Evolutionary conservation across 345 rosid genomes (phyloP), one percentile per base, ranked within the genome.

Genomic region (Angophora floribunda): DNA sequence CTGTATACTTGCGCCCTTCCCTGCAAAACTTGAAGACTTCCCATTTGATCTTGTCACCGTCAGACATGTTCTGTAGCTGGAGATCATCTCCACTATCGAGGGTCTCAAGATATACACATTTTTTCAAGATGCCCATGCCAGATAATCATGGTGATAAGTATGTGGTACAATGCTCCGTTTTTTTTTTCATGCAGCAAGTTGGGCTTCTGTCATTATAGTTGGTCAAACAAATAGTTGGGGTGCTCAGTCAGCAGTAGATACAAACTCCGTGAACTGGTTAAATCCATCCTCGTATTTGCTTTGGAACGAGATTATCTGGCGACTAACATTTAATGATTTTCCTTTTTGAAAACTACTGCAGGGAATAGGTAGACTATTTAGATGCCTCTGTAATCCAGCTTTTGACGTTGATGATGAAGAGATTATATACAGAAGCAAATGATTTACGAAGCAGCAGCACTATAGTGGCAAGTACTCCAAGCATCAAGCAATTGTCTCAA

Each of bases 381-480:
- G 99, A 93, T 97, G 99, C 94, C 96, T 96, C 41, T 97, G 98
- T 89, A 97, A 94, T 91, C 99, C 99, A 44, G 99, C 99, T 86
- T 96, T 95, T 75, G 97, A 97, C 86, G 99, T 96, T 51, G 99
- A 97, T 22, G 99, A 97, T 88, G 99, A 97, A 61, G 99, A 97
- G 89, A 95, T 95, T 87, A 95, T 95, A 55, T 96, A 96, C 95
- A 96, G 92, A 91, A 90, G 95, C 92, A 96, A 95, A 91, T 96
- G 96, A 95, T 85, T 75, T 41, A 24, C 30, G 65, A 51, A 85
- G 57, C 86, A 85, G 86, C 13, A 51, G 63, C 86, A 2, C 22
- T 32, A 85, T 85, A 30, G 45, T 28, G 86, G 44, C 52, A 49
- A 85, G 55, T 50, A 50, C 55, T 26, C 55, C 44, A 9, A 51